A percentile compares a stretch with the other conserved stretches of the same genome.
phyloP scores from a whole-genome alignment of 164 flowering plant species.

The Platanus orientalis region DNA sequence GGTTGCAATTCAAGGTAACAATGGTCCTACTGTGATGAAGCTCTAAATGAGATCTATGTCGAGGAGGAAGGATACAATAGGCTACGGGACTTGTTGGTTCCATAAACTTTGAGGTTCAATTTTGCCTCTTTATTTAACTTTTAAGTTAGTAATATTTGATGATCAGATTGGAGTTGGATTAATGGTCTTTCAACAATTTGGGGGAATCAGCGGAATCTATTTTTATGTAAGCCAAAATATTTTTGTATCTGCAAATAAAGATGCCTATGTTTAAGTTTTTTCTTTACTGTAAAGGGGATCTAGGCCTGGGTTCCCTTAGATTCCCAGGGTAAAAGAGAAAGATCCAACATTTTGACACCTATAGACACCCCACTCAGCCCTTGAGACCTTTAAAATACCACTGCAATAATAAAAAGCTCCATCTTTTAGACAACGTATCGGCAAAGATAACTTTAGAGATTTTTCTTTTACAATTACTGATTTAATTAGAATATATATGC shows the following conservation, averaged over 20 bases:
- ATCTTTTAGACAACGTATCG: no score
- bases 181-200: slow-evolving; percentile 77
- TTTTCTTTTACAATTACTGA: neutral
- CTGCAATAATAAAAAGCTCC: no score
- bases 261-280: neutral
- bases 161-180: slow-evolving; percentile 80
- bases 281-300: neutral
- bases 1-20: slow-evolving; percentile 97
- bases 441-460: neutral
- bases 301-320: neutral
- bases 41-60: slow-evolving; percentile 80
- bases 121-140: neutral
- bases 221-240: slow-evolving; percentile 61
- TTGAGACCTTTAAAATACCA: no score
- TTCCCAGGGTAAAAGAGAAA: no score
- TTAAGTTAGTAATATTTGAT: neutral
- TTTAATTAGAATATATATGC: neutral
- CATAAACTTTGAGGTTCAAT: neutral
- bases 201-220: slow-evolving; percentile 74
- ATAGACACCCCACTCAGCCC: no score
- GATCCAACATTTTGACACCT: no score
- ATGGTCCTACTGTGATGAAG: slow-evolving; percentile 93
- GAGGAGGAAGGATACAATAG: slow-evolving; percentile 95
- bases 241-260: slow-evolving; percentile 66
- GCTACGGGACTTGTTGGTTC: neutral